A percentile compares a stretch with the other conserved stretches of the same genome.
phyloP scores from a whole-genome alignment of 805 yeast species.

The Zygotorulaspora florentina region DNA sequence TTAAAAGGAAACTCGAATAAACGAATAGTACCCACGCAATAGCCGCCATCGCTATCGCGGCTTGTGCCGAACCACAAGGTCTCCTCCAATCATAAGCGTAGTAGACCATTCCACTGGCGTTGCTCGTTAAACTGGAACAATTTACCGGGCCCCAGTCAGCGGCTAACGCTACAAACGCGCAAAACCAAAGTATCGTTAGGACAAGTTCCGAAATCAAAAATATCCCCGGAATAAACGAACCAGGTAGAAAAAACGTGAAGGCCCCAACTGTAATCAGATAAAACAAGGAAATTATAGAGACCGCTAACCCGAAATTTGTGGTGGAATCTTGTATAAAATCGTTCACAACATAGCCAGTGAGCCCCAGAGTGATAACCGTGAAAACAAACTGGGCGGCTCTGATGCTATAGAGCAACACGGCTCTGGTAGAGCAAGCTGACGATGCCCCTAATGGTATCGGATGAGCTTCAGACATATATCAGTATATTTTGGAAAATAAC shows the following conservation, averaged over 20 bases:
- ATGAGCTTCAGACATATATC: too few species aligned
- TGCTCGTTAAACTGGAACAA: background rate
- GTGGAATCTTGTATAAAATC: background rate
- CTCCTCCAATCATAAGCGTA: background rate
- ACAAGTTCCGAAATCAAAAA: constrained; percentile 1
- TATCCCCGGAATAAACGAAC: constrained; percentile 3
- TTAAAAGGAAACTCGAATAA: background rate
- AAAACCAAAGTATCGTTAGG: constrained; percentile 5
- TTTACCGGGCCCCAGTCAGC: constrained; percentile 1
- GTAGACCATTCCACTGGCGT: background rate
- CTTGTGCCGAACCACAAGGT: constrained; percentile 5
- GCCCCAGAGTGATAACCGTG: constrained; percentile 4
- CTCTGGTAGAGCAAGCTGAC: background rate
- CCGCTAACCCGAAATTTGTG: constrained; percentile 4
- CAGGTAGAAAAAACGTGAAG: background rate
- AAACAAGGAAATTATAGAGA: constrained; percentile 5
- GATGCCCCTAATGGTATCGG: too few species aligned
- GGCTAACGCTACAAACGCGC: constrained; percentile 8
- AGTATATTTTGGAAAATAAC: too few species aligned
- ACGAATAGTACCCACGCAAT: constrained; percentile 2
- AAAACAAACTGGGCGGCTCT: constrained; percentile 4
- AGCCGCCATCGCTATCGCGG: constrained; percentile 6
- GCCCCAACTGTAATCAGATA: constrained; percentile 1
- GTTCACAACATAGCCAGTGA: constrained; percentile 2
- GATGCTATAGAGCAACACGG: background rate